phyloP scores from a whole-genome alignment of 768 basidiomycete genomes.

The Chiua virens region DNA sequence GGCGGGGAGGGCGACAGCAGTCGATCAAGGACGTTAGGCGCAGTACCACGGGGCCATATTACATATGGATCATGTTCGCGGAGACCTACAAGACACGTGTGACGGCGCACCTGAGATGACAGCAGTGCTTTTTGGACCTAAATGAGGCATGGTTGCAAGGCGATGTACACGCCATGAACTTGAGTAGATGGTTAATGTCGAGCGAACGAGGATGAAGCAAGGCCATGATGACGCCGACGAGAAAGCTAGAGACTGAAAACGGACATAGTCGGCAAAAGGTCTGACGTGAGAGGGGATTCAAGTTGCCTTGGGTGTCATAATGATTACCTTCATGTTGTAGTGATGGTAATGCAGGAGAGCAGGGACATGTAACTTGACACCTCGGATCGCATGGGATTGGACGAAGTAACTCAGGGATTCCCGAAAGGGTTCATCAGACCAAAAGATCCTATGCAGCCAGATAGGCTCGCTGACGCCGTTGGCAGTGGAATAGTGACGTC shows the following conservation, averaged over 20 bases:
- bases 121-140: slow-evolving; percentile 16
- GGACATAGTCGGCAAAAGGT: slow-evolving; percentile 10
- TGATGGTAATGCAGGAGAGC: slow-evolving; percentile 1
- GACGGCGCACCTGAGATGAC: slow-evolving; percentile 20
- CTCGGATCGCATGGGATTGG: slow-evolving; percentile 6
- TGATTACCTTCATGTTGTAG: not conserved
- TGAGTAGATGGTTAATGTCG: slow-evolving; percentile 13
- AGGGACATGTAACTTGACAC: not conserved
- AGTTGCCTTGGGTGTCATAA: slow-evolving; percentile 2
- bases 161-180: slow-evolving; percentile 21
- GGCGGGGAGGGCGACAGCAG: slow-evolving; percentile 19
- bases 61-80: slow-evolving; percentile 27
- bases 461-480: slow-evolving; percentile 1
- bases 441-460: not conserved
- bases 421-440: not conserved
- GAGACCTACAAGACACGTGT: slow-evolving; percentile 21
- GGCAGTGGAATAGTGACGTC: slow-evolving; percentile 3
- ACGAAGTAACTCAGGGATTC: not conserved
- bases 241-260: not conserved
- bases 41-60: slow-evolving; percentile 28
- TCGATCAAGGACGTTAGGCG: slow-evolving; percentile 16
- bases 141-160: slow-evolving; percentile 24
- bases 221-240: slow-evolving; percentile 16
- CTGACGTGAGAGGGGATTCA: slow-evolving; percentile 5
- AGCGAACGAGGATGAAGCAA: slow-evolving; percentile 23